A percentile compares a stretch with the other conserved stretches of the same genome.
phyloP scores from a whole-genome alignment of 768 basidiomycete species.

The Termitomyces eurrhizus region DNA sequence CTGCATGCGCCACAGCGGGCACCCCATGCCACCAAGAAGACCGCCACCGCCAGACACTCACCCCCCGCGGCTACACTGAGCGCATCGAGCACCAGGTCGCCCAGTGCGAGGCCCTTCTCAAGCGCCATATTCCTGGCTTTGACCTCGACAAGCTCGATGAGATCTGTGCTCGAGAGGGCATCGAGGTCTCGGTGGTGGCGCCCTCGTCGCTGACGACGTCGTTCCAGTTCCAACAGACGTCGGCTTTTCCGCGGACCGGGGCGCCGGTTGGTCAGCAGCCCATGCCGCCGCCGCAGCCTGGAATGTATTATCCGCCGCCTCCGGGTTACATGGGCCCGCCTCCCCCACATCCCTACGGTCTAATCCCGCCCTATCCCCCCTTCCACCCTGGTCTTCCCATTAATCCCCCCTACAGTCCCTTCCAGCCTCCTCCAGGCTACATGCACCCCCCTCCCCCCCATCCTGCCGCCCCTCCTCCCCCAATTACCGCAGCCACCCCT shows the following conservation, averaged over 20 bases:
- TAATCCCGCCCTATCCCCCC: slow-evolving; percentile 35
- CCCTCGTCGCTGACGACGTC: slow-evolving; percentile 18
- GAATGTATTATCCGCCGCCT: slow-evolving; percentile 38
- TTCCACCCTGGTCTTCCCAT: slow-evolving; percentile 32
- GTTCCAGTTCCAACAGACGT: slow-evolving; percentile 30
- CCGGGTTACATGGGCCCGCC: slow-evolving; percentile 36
- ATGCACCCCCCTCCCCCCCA: slow-evolving; percentile 25
- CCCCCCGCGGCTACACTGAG: slow-evolving; percentile 80
- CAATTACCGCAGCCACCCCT: slow-evolving; percentile 11
- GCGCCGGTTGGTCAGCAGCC: slow-evolving; percentile 28
- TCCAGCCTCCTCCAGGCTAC: slow-evolving; percentile 39
- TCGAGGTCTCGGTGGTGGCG: slow-evolving; percentile 41
- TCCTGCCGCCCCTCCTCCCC: slow-evolving; percentile 24
- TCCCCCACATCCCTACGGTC: slow-evolving; percentile 30
- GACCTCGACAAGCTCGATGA: slow-evolving; percentile 64
- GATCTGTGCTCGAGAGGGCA: slow-evolving; percentile 59
- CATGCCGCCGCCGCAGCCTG: slow-evolving; percentile 32
- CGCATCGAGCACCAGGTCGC: slow-evolving; percentile 76
- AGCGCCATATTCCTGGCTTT: slow-evolving; percentile 67
- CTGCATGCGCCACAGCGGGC: slow-evolving; percentile 78
- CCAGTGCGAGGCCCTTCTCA: slow-evolving; percentile 76
- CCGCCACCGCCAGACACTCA: slow-evolving; percentile 82
- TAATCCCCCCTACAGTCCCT: slow-evolving; percentile 48
- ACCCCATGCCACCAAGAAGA: slow-evolving; percentile 85
- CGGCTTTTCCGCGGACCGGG: slow-evolving; percentile 27